phyloP scores from a whole-genome alignment of 257 asterid species.

The Paraleonurus japonicus region DNA sequence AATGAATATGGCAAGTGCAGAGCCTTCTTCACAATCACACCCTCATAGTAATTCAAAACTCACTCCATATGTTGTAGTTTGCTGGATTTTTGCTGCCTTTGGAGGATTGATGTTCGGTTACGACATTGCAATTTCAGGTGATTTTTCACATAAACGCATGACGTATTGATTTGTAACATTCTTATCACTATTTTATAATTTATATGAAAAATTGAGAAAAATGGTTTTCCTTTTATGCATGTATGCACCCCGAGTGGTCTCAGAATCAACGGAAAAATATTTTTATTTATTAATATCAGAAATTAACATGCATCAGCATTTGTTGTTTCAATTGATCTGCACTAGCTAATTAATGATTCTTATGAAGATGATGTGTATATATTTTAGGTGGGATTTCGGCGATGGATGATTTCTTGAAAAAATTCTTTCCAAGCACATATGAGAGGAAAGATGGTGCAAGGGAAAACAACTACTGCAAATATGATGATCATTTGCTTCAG shows the following conservation, averaged over 20 bases:
- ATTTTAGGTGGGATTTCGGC: conserved; percentile 68
- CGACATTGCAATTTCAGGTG: conserved; percentile 55
- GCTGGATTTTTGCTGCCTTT: conserved; percentile 57
- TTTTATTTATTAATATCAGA: no score
- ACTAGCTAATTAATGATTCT: no score
- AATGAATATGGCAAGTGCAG: conserved; percentile 15
- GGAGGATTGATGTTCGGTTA: conserved; percentile 59
- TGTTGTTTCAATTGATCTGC: no score
- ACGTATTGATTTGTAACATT: no score
- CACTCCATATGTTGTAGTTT: conserved; percentile 38
- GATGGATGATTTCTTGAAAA: conserved; percentile 77
- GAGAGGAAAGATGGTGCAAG: conserved; percentile 41
- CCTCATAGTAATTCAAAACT: conserved; percentile 22
- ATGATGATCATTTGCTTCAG: conserved; percentile 71
- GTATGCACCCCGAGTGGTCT: no score
- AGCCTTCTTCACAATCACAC: neutral
- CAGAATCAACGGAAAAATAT: no score
- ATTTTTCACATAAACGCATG: neutral
- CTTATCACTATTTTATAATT: no score
- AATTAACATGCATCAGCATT: no score
- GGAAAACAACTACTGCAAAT: conserved; percentile 76
- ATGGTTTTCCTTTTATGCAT: no score
- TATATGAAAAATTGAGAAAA: no score
- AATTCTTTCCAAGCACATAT: conserved; percentile 57
- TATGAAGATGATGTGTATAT: no score